phyloP scores from a whole-genome alignment of 495 filamentous ascomycete species.

The Aspergillus avenaceus region DNA sequence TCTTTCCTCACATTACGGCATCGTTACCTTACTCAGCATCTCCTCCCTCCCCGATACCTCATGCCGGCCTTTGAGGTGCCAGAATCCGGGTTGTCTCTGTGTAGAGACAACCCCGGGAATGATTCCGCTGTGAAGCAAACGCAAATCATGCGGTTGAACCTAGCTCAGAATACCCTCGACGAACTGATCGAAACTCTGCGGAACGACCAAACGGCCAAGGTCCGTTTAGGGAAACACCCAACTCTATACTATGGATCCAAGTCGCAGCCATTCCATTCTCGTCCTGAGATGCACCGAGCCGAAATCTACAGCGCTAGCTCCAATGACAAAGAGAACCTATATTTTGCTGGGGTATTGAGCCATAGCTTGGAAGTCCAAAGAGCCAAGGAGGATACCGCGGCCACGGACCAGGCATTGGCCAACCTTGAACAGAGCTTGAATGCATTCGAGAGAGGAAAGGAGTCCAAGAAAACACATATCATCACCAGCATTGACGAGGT shows the following conservation, averaged over 20 bases:
- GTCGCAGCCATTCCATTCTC: slow-evolving; percentile 46
- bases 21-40: slow-evolving; percentile 6
- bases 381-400: slow-evolving; percentile 49
- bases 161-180: slow-evolving; percentile 62
- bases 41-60: slow-evolving; percentile 16
- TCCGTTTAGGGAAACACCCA: slow-evolving; percentile 44
- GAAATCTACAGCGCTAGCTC: slow-evolving; percentile 46
- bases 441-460: slow-evolving; percentile 47
- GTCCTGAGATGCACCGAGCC: slow-evolving; percentile 43
- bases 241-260: slow-evolving; percentile 51
- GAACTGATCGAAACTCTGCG: slow-evolving; percentile 66
- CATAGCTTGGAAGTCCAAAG: slow-evolving; percentile 55
- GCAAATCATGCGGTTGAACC: slow-evolving; percentile 61
- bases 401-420: slow-evolving; percentile 48
- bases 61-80: slow-evolving; percentile 46
- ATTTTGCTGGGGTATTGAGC: slow-evolving; percentile 52
- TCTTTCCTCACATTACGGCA: slow-evolving; percentile 7
- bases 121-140: slow-evolving; percentile 28
- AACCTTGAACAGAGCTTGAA: slow-evolving; percentile 53
- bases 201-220: slow-evolving; percentile 54
- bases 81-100: slow-evolving; percentile 44
- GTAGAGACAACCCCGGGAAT: slow-evolving; percentile 32
- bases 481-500: slow-evolving; percentile 37
- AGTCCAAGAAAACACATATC: slow-evolving; percentile 48
- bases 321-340: slow-evolving; percentile 40